phyloP scores from a whole-genome alignment of 2,329 filamentous ascomycete genomes.

The Fusarium udum region DNA sequence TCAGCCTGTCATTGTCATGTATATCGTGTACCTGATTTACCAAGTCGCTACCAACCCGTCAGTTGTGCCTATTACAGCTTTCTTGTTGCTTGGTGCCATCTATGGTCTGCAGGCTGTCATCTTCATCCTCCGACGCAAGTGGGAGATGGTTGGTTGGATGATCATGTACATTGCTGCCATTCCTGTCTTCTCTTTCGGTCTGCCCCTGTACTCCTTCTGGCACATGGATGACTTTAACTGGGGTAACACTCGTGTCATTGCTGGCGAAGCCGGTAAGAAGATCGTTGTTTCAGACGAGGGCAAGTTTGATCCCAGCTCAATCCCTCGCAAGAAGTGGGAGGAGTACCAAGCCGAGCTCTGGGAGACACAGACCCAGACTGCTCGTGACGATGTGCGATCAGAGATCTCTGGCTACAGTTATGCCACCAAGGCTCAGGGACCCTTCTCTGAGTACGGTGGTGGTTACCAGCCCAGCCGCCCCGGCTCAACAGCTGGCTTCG shows the following conservation, averaged over 20 bases:
- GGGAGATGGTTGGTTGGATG: conserved; percentile 99
- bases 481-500: conserved; percentile 62
- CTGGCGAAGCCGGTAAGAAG: conserved; percentile 91
- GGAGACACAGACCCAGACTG: conserved; percentile 90
- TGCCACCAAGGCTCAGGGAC: conserved; percentile 80
- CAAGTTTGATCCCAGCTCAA: conserved; percentile 92
- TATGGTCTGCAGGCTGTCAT: conserved; percentile 97
- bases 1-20: conserved; percentile 89
- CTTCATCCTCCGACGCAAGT: conserved; percentile 95
- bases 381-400: conserved; percentile 82
- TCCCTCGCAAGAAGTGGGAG: conserved; percentile 99
- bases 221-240: conserved; percentile 99
- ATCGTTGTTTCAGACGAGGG: conserved; percentile 95
- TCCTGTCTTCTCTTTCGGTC: conserved; percentile 87
- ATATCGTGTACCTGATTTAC: conserved; percentile 89
- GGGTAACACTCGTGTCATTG: conserved; percentile 98
- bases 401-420: conserved; percentile 96
- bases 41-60: conserved; percentile 69
- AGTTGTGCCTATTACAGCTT: conserved; percentile 82
- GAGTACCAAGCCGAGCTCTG: conserved; percentile 98
- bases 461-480: conserved; percentile 68
- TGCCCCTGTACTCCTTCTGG: conserved; percentile 97
- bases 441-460: conserved; percentile 76
- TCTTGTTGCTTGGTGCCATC: conserved; percentile 91
- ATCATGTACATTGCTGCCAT: conserved; percentile 91